phyloP scores from a whole-genome alignment of 352 stramenopile species.

The Plasmopara halstedii region DNA sequence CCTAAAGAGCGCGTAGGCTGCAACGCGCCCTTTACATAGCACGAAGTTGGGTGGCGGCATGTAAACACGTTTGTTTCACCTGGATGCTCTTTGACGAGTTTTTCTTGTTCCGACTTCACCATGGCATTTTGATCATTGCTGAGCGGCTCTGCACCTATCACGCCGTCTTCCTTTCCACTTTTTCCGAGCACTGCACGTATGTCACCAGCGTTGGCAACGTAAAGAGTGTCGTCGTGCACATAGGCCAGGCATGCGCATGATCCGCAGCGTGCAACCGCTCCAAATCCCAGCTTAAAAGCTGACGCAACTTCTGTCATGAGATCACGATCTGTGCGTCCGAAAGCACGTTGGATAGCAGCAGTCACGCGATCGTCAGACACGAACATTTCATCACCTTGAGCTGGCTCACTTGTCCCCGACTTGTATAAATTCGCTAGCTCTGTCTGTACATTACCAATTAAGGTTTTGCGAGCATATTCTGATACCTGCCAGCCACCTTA shows the following conservation, averaged over 20 bases:
- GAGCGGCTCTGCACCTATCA: constrained; percentile 53
- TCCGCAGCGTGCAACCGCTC: constrained; percentile 79
- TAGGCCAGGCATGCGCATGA: constrained; percentile 83
- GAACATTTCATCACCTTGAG: constrained; percentile 16
- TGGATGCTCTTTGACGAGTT: constrained; percentile 78
- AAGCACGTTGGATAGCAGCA: constrained; percentile 73
- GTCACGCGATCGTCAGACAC: constrained; percentile 47
- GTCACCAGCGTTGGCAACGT: constrained; percentile 86
- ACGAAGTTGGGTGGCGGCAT: constrained; percentile 86
- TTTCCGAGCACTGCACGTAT: constrained; percentile 76
- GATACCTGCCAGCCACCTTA: constrained; percentile 90
- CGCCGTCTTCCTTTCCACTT: constrained; percentile 24
- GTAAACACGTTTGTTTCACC: constrained; percentile 86
- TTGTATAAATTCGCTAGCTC: constrained; percentile 52
- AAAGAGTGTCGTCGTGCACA: constrained; percentile 61
- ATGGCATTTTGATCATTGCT: constrained; percentile 92
- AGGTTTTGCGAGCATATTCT: constrained; percentile 74
- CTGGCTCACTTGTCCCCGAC: constrained; percentile 12
- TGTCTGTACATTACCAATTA: constrained; percentile 78
- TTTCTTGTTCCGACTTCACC: constrained; percentile 80
- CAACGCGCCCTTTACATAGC: constrained; percentile 91
- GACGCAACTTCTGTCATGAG: constrained; percentile 70
- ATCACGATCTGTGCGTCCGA: constrained; percentile 80
- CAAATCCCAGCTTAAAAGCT: constrained; percentile 89
- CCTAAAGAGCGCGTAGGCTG: constrained; percentile 87